Percentiles rank a stretch among this genome's conserved stretches.
Evolutionary conservation across 345 rosid genomes (phyloP).

Genomic region (Stellera chamaejasme): DNA sequence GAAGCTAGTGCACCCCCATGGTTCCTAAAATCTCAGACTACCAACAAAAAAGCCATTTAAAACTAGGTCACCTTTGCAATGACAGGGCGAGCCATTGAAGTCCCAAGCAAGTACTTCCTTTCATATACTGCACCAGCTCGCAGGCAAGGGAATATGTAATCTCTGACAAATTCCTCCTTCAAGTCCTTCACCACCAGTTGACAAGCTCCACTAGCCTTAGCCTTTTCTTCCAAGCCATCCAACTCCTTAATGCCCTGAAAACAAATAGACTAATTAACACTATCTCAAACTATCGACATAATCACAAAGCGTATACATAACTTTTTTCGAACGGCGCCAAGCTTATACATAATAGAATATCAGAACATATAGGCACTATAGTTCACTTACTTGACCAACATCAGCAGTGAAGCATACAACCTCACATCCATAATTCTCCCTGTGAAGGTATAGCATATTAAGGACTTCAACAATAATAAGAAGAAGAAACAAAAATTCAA

Average conservation of each 20-base stretch:
- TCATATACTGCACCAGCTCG: constrained; percentile 94
- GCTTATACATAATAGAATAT: too few species aligned
- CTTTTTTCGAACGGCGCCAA: too few species aligned
- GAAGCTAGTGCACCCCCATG: too few species aligned
- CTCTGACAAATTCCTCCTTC: constrained; percentile 82
- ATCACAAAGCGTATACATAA: too few species aligned
- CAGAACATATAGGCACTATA: not conserved
- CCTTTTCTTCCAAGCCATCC: constrained; percentile 92
- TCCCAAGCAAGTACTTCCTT: constrained; percentile 89
- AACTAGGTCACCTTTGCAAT: constrained; percentile 67
- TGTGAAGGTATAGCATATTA: constrained; percentile 16
- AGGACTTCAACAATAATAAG: not conserved
- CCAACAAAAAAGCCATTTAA: not conserved
- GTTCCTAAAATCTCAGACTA: not conserved
- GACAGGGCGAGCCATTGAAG: constrained; percentile 98
- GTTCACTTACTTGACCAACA: constrained; percentile 80
- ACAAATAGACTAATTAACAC: constrained; percentile 11
- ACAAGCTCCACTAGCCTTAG: constrained; percentile 95
- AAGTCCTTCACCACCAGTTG: constrained; percentile 90
- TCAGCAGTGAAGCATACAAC: constrained; percentile 99
- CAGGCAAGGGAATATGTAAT: constrained; percentile 79
- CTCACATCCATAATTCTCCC: constrained; percentile 98
- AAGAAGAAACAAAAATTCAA: not conserved
- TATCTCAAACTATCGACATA: too few species aligned
- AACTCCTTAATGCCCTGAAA: constrained; percentile 73